Evolutionary conservation across 1,284 basidiomycete species (phyloP), one percentile per base, ranked within the genome.

Genomic region (Ceraceosorus guamensis): DNA sequence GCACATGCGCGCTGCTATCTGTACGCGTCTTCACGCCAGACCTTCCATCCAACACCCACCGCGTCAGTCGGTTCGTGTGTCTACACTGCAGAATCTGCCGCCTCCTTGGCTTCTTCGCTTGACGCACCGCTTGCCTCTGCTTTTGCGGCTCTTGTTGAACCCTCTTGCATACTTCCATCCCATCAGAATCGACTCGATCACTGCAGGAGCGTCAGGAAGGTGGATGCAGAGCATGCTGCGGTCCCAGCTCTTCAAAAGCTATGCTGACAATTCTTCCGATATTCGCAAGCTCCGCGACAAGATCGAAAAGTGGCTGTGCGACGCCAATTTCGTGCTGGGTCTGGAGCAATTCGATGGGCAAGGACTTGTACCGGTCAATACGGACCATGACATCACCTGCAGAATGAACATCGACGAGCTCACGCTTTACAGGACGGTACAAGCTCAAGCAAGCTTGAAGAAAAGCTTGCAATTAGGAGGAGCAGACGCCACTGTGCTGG

Each of bases 111-210:
- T 46, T 6, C 30, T 46, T 18, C 44, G 44, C 30, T 46, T 46
- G 30, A 18, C 30, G 18, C 44, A 6, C 30, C 44, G 44, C 4
- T 6, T 46, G 6, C 44, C 44, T 46, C 44, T 46, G 18, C 44
- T 46, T 46, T 46, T 46, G 6, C 44, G 44, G 18, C 44, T 46
- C 44, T 46, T 46, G 30, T 30, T 46, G 18, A 46, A 46, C 6
- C 44, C 44, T 18, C 4, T 46, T 46, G 44, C 44, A 46, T 46
- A 46, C 44, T 46, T 46, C 30, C 44, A 46, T 46, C 44, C 44
- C 18, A 46, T 46, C 30, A 18, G 44, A 18, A 46, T 46, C 44
- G 44, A 46, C 18, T 18, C 44, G 30, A 46, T 46, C 44, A 46
- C 44, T 46, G 6, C 30, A 30, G 44, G 44, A 46, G 44, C 44